Evolutionary conservation across 169 alveolate species (phyloP).

Genomic region (Eimeria praecox): DNA sequence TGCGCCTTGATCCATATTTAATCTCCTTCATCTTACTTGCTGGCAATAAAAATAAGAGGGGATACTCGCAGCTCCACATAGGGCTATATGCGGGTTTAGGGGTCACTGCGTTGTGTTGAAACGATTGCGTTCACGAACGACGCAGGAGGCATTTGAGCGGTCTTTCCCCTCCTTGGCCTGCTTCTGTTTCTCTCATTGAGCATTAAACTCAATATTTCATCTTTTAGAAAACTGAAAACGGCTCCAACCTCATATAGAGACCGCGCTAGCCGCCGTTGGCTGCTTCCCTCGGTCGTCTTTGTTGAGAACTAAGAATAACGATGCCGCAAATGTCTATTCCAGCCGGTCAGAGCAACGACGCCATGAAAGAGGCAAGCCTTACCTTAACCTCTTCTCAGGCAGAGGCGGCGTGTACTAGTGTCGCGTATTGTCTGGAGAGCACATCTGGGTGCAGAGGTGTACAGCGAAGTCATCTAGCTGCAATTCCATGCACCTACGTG

Average conservation of each 20-base stretch:
- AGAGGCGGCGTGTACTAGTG: neutral
- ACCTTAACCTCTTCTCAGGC: neutral
- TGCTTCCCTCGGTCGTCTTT: neutral
- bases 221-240: neutral
- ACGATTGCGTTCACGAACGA: neutral
- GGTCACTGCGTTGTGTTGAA: neutral
- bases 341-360: neutral
- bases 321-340: conserved; percentile 68
- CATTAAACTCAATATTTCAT: neutral
- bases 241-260: neutral
- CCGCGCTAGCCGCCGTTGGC: neutral
- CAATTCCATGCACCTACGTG: neutral
- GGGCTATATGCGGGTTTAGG: neutral
- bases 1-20: neutral
- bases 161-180: neutral
- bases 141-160: neutral
- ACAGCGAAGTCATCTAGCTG: neutral
- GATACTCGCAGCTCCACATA: neutral
- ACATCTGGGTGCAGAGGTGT: neutral
- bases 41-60: neutral
- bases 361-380: conserved; percentile 52
- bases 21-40: neutral
- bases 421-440: neutral
- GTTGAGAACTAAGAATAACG: neutral
- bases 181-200: neutral